Evolutionary conservation across 2,329 filamentous ascomycete genomes (phyloP), one percentile per base, ranked within the genome.

Genomic region (Talaromyces atroroseus): DNA sequence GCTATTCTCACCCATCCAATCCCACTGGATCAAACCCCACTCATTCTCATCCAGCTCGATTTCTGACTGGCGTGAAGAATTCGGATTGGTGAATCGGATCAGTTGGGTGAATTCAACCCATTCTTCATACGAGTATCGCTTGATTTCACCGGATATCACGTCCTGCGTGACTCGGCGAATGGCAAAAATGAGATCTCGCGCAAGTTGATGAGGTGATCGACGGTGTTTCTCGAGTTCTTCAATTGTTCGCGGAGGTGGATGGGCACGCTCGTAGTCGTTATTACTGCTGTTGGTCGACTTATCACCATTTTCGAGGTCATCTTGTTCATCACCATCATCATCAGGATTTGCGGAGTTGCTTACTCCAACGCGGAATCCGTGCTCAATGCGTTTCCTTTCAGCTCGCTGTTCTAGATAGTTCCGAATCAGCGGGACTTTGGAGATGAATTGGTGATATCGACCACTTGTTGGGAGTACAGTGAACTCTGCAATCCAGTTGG

Each of bases 51-150:
- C 76, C 1, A 71, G 61, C 29, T 71, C 62, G 2, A 72, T 65
- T 44, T 69, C 67, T 2, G 71, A 63, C 12, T 63, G 65, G 26
- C 23, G 20, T 12, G 12, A 4, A n/a, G 23, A 16, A 34, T 45
- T 62, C 7, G 66, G 72, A 53, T 65, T 68, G 38, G 71, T 80
- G 61, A 85, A 85, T 2, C 81, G 76, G 38, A 95, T 88, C 32
- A 96, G 78, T 21, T 83, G 82, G 7, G 92, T 85, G 63, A 90
- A 94, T 76, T 89, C 89, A 0, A 88, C 87, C 92, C 91, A 95
- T 67, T 95, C 87, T 62, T 91, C 84, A 61, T 91, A 96, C 0
- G 77, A 79, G 68, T 96, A 96, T 54, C 79, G 80, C 55, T 84
- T 85, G 0, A 80, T 77, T 2, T 82, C 79, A 4, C 78, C 71